A percentile compares a stretch with the other conserved stretches of the same genome.
Evolutionary conservation across 306 rosid species (phyloP).

Genomic region (Quercus parvula): DNA sequence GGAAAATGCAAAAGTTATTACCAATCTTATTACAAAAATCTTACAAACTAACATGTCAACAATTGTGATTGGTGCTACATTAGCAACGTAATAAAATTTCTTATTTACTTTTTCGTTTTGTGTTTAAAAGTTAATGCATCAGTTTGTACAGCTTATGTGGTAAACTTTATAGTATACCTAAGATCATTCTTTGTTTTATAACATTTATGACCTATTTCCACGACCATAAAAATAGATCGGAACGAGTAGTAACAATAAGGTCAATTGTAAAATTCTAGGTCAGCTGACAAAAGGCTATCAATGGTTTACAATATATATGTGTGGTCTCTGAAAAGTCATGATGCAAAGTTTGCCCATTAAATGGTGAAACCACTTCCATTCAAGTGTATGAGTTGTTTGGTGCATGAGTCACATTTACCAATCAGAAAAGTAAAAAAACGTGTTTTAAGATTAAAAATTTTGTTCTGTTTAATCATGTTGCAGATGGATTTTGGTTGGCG

Average conservation of each 20-base stretch:
- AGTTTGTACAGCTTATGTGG: too few relatives aligned
- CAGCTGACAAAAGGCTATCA: background rate
- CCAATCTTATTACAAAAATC: too few relatives aligned
- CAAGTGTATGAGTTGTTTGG: background rate
- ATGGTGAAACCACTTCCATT: background rate
- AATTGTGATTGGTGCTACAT: too few relatives aligned
- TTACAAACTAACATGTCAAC: too few relatives aligned
- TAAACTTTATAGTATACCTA: too few relatives aligned
- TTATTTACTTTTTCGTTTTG: too few relatives aligned
- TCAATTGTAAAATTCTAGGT: background rate
- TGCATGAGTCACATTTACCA: background rate
- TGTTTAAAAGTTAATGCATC: too few relatives aligned
- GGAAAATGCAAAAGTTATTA: too few relatives aligned
- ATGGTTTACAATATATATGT: background rate
- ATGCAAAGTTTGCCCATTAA: too few relatives aligned
- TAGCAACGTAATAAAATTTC: too few relatives aligned
- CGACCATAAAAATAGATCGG: background rate
- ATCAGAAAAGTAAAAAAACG: background rate
- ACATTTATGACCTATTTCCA: background rate
- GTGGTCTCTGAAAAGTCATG: background rate
- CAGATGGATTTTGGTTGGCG: constrained; percentile 24
- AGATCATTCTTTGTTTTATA: background rate
- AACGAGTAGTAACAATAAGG: background rate
- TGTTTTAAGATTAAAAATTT: background rate
- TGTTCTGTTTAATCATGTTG: constrained; percentile 13